Conservation (phyloP, 768 basidiomycete genomes). For the Imleria badia region DNA sequence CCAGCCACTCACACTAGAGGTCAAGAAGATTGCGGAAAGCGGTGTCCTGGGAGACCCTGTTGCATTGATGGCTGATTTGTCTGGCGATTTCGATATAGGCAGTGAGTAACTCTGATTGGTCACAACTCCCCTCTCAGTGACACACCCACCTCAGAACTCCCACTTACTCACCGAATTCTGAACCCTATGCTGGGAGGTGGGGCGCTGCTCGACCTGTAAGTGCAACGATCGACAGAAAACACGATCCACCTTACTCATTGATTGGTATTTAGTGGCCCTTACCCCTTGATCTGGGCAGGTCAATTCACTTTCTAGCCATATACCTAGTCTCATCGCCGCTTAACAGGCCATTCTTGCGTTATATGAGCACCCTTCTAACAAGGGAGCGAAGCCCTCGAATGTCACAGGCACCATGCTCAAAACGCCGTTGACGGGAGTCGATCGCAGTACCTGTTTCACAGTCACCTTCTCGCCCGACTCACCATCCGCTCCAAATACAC, state of each 20-base stretch:
- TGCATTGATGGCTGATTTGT: constrained; percentile 73
- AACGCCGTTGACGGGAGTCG: constrained; percentile 75
- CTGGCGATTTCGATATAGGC: constrained; percentile 63
- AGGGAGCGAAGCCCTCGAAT: constrained; percentile 50
- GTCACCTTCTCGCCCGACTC: constrained; percentile 62
- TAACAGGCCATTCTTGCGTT: constrained; percentile 70
- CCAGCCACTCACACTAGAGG: constrained; percentile 63
- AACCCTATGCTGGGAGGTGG: constrained; percentile 82
- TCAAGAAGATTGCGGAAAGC: constrained; percentile 61
- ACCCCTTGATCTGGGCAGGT: constrained; percentile 76
- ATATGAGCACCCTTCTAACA: constrained; percentile 79
- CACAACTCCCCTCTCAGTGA: background rate
- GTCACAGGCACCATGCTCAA: constrained; percentile 75
- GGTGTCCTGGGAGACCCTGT: constrained; percentile 67
- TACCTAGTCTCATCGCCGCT: constrained; percentile 11
- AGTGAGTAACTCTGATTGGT: constrained; percentile 38
- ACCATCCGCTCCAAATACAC: constrained; percentile 28
- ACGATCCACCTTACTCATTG: constrained; percentile 1
- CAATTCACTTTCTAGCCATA: background rate
- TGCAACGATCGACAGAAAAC: constrained; percentile 3
- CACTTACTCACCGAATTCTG: constrained; percentile 71
- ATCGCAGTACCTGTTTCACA: constrained; percentile 72
- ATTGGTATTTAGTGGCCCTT: constrained; percentile 60
- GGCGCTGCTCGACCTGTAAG: constrained; percentile 80
- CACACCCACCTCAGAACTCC: constrained; percentile 46